Conservation (phyloP, 1,284 basidiomycete species). For the Malassezia globosa region DNA sequence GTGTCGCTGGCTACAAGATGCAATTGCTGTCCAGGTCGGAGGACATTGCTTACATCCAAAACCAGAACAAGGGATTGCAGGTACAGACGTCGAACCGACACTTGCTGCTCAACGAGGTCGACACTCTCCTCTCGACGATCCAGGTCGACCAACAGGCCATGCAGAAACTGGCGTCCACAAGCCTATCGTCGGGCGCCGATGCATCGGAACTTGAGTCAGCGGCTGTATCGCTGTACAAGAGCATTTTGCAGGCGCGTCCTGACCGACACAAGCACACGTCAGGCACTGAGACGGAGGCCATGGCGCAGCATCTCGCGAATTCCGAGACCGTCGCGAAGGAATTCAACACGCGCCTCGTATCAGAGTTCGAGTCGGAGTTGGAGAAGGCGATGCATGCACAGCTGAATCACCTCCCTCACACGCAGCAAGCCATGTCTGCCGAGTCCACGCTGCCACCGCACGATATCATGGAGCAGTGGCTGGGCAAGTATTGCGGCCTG, state of each 20-base stretch:
- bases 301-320: constrained; percentile 68
- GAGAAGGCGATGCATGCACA: constrained; percentile 47
- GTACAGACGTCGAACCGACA: constrained; percentile 94
- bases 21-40: constrained; percentile 49
- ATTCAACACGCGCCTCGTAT: constrained; percentile 79
- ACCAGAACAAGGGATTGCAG: constrained; percentile 89
- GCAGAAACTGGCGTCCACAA: constrained; percentile 68
- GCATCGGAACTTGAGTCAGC: constrained; percentile 65
- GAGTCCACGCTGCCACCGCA: constrained; percentile 35
- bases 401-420: constrained; percentile 22
- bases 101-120: constrained; percentile 48
- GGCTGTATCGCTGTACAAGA: constrained; percentile 83
- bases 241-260: constrained; percentile 80
- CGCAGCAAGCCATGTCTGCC: constrained; percentile 23
- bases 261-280: constrained; percentile 52
- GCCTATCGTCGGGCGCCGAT: constrained; percentile 64
- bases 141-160: constrained; percentile 73
- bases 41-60: constrained; percentile 90
- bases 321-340: constrained; percentile 74
- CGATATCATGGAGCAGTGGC: constrained; percentile 58
- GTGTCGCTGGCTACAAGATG: constrained; percentile 39
- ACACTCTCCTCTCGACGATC: constrained; percentile 64
- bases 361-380: constrained; percentile 81
- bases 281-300: constrained; percentile 62
- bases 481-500: constrained; percentile 77